Evolutionary conservation across 768 basidiomycete genomes (phyloP).

Genomic region (Podaxis sp.): DNA sequence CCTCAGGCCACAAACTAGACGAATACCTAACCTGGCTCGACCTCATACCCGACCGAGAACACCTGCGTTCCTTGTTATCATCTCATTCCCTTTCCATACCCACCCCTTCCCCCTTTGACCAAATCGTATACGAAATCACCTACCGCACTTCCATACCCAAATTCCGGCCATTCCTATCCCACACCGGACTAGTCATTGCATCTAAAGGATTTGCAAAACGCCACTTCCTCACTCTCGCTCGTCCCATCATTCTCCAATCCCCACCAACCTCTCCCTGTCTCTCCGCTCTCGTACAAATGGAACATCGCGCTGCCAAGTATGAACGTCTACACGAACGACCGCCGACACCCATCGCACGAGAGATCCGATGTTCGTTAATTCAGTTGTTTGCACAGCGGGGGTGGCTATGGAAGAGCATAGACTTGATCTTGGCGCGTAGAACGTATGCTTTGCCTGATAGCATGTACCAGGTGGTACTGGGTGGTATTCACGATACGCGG

Average conservation of each 20-base stretch:
- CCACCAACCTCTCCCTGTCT: background rate
- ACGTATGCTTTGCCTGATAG: background rate
- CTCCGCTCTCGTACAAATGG: background rate
- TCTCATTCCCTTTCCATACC: background rate
- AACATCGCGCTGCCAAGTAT: background rate
- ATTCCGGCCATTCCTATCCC: background rate
- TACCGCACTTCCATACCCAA: background rate
- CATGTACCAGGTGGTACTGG: background rate
- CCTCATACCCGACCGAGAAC: background rate
- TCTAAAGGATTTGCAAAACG: background rate
- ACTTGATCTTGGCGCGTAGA: background rate
- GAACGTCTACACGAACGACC: background rate
- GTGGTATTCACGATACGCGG: background rate
- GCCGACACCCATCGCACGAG: background rate
- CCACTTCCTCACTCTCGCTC: conserved; percentile 2
- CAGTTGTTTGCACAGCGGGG: background rate
- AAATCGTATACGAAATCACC: background rate
- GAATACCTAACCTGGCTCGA: conserved; percentile 4
- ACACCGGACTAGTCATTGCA: background rate
- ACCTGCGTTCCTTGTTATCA: background rate
- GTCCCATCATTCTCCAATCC: background rate
- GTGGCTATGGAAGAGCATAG: background rate
- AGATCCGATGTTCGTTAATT: background rate
- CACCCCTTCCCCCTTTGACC: background rate
- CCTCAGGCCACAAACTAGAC: background rate